Evolutionary conservation across 768 basidiomycete genomes (phyloP), one percentile per base, ranked within the genome.

Genomic region (Boletus sp.): DNA sequence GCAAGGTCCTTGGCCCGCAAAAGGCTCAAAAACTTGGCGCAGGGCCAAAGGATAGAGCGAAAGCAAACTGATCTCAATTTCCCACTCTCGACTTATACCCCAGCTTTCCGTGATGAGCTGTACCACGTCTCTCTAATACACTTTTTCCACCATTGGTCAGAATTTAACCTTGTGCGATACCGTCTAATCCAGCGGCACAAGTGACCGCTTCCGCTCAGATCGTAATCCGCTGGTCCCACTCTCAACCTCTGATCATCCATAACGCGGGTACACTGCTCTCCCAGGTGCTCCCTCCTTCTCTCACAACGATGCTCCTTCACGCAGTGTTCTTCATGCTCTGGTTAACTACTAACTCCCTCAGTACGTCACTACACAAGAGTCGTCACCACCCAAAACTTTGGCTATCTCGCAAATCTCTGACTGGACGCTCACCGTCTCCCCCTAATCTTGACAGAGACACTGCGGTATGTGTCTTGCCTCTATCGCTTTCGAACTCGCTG

Each of bases 1-100:
- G n/a, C n/a, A n/a, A n/a, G n/a, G n/a, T n/a, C n/a, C n/a, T n/a
- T n/a, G n/a, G n/a, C n/a, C n/a, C n/a, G n/a, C n/a, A n/a, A n/a
- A 65, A 54, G 42, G 64, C 72, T 2, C 63, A 58, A 21, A 73
- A 69, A 41, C 66, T 72, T 29, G 72, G 74, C 19, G 60, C 62
- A 40, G 74, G 70, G 54, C 66, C 73, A 34, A 76, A 74, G 38
- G 62, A 59, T 41, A 61, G 66, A 57, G 11, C 35, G 2, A 70
- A 72, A 38, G 47, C 55, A 19, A 57, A 58, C 30, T 70, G 25
- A 60, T 30, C 1, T 17, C n/a, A 17, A 21, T 23, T 35, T 25
- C 34, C 38, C 39, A 35, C n/a, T 6, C 27, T 7, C 43, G 3
- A 39, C 19, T 5, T 25, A 11, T 32, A 30, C 42, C 8, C 9